Evolutionary conservation across 148 eudicot genomes (phyloP).

Genomic region (Drosera capensis): DNA sequence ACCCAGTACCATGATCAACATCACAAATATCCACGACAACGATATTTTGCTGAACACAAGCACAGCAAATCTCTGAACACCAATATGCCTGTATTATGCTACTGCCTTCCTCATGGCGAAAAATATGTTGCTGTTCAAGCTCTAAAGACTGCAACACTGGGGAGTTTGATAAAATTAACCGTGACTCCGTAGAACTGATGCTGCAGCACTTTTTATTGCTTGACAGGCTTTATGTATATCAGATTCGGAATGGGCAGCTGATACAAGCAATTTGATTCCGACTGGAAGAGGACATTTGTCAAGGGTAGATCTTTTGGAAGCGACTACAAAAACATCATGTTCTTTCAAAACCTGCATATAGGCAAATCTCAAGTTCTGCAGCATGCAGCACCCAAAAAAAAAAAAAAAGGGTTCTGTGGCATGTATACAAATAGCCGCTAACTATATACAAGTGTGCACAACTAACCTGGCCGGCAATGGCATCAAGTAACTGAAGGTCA

Average conservation of each 20-base stretch:
- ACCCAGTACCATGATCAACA: too few relatives aligned
- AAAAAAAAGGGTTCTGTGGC: not conserved
- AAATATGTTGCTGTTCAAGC: too few relatives aligned
- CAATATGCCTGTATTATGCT: too few relatives aligned
- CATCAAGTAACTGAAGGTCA: conserved; percentile 62
- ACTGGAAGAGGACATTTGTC: conserved; percentile 68
- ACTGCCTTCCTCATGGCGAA: too few relatives aligned
- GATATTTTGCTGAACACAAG: too few relatives aligned
- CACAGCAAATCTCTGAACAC: too few relatives aligned
- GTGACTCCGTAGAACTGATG: conserved; percentile 1
- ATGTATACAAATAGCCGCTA: not conserved
- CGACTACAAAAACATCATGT: conserved; percentile 47
- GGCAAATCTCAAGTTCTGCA: too few relatives aligned
- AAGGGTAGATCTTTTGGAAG: conserved; percentile 57
- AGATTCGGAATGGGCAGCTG: conserved; percentile 72
- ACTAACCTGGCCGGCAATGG: conserved; percentile 54
- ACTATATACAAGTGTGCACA: not conserved
- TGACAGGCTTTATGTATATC: conserved; percentile 52
- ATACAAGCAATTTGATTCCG: conserved; percentile 63
- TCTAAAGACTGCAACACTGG: too few relatives aligned
- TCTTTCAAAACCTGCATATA: conserved; percentile 63
- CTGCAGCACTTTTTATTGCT: conserved; percentile 46
- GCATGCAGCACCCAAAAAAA: not conserved
- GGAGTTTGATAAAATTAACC: too few relatives aligned
- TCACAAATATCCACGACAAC: too few relatives aligned